Evolutionary conservation across 768 basidiomycete genomes (phyloP).

Genomic region (Tulasnella sp.): DNA sequence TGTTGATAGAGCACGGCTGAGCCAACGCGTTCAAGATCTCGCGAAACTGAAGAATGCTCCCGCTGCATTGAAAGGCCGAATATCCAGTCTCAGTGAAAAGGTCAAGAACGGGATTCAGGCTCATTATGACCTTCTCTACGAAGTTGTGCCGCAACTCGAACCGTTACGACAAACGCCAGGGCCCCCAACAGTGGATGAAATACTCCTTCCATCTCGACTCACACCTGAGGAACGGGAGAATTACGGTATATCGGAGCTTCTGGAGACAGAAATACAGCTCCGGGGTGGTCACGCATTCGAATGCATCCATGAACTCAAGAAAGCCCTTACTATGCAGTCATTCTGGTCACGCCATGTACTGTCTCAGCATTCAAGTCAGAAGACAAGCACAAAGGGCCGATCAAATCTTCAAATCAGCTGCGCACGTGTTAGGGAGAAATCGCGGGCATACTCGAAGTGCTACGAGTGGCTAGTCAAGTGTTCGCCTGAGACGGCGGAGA

Average conservation of each 20-base stretch:
- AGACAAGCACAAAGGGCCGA: not conserved
- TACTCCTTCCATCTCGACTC: not conserved
- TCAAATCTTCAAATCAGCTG: not conserved
- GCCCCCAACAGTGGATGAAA: not conserved
- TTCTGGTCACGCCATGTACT: too few species aligned
- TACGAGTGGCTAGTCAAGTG: not conserved
- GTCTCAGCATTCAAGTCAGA: too few species aligned
- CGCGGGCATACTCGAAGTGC: not conserved
- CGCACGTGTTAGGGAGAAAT: not conserved
- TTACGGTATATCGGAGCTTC: too few species aligned
- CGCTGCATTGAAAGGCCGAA: not conserved
- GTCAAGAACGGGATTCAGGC: not conserved
- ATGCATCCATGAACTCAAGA: too few species aligned
- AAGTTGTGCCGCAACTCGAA: not conserved
- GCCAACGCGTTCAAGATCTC: not conserved
- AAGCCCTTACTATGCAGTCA: too few species aligned
- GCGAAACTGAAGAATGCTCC: not conserved
- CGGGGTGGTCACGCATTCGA: too few species aligned
- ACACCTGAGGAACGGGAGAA: too few species aligned
- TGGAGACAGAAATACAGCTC: too few species aligned
- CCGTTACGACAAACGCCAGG: not conserved
- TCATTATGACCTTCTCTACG: not conserved
- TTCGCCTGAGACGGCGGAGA: not conserved
- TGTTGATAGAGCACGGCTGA: not conserved
- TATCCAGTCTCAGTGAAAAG: not conserved